A percentile compares a stretch with the other conserved stretches of the same genome.
These are phyloP conservation scores for Eragrostis nindensis DNA, from an alignment of 176 grass and related monocot species.

Conservation along the genomic window DNA sequence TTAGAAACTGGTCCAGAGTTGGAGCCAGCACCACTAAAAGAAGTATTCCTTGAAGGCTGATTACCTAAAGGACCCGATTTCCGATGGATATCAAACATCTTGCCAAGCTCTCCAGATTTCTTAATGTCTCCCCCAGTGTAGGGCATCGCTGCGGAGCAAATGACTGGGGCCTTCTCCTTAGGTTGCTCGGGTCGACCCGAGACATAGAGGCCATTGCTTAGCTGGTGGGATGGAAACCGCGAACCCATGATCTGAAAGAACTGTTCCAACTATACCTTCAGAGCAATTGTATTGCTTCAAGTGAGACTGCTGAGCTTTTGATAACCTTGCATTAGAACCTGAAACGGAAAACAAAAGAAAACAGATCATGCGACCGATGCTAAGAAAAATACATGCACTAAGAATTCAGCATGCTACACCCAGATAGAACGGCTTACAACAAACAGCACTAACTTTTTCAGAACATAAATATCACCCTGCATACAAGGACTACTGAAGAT, in stretches of 20 bases:
- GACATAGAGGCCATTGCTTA: constrained; percentile 94
- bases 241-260: constrained; percentile 66
- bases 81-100: constrained; percentile 77
- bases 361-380: neutral
- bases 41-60: constrained; percentile 64
- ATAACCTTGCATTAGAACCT: constrained; percentile 50
- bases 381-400: neutral
- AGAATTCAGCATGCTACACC: neutral
- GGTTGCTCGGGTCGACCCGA: constrained; percentile 81
- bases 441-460: neutral
- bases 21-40: constrained; percentile 57
- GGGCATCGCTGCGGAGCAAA: constrained; percentile 79
- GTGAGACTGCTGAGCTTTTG: constrained; percentile 39
- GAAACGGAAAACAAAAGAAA: constrained; percentile 28
- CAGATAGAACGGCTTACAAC: neutral
- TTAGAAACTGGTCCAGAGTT: constrained; percentile 69
- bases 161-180: constrained; percentile 78
- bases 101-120: constrained; percentile 85
- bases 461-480: constrained; percentile 5
- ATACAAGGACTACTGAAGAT: constrained; percentile 11
- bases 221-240: constrained; percentile 90
- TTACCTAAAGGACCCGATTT: constrained; percentile 80
- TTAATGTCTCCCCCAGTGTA: constrained; percentile 91
- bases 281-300: constrained; percentile 14
- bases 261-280: constrained; percentile 32